Conservation (phyloP, 371 early-diverging fungal species). For the Smittium culicis region DNA sequence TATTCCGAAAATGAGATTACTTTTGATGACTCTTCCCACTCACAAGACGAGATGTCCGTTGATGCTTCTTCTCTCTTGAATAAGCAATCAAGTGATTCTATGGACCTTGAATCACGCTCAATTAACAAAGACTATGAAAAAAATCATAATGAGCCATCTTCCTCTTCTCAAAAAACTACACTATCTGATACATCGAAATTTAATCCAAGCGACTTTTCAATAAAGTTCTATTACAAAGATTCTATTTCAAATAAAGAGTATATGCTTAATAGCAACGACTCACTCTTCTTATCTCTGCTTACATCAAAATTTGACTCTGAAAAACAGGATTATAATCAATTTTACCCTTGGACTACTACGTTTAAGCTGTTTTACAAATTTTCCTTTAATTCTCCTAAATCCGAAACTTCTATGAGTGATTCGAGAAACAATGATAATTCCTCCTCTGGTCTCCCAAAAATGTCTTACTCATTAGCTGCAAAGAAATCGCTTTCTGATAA, state of each 20-base stretch:
- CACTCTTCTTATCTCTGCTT: background rate
- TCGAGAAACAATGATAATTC: too few species aligned
- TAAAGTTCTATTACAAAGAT: background rate
- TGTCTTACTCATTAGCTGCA: background rate
- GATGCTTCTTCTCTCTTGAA: too few species aligned
- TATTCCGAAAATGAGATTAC: background rate
- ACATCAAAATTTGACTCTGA: background rate
- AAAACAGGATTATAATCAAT: background rate
- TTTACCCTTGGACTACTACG: background rate
- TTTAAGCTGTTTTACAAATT: background rate
- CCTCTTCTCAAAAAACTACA: too few species aligned
- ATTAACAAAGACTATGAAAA: background rate
- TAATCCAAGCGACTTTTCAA: background rate
- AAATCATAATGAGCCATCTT: background rate
- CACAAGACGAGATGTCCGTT: too few species aligned
- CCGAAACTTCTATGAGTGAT: background rate
- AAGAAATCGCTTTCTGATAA: background rate
- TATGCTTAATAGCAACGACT: background rate
- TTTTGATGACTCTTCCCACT: too few species aligned
- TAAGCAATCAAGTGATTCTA: too few species aligned
- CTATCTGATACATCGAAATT: too few species aligned
- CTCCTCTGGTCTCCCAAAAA: background rate
- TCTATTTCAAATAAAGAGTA: too few species aligned
- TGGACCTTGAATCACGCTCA: background rate
- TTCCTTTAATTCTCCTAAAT: background rate